phyloP scores from a whole-genome alignment of 441 rosid genomes.

The Viola pubescens region DNA sequence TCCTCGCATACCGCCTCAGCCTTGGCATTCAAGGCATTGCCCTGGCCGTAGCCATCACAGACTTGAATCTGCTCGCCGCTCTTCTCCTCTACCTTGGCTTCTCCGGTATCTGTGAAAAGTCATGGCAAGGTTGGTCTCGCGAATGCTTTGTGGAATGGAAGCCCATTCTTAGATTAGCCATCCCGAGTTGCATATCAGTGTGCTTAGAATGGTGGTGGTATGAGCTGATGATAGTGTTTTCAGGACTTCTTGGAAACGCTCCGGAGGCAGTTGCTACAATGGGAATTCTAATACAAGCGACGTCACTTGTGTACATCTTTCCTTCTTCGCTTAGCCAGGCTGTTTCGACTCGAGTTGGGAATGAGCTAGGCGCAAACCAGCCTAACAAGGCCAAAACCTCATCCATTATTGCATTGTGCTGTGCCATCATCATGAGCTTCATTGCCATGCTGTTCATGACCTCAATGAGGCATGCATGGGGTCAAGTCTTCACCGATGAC shows the following conservation, averaged over 20 bases:
- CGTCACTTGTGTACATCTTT: conserved; percentile 37
- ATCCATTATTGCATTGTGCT: conserved; percentile 43
- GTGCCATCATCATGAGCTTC: conserved; percentile 48
- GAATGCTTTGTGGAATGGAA: conserved; percentile 34
- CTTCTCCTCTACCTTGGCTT: conserved; percentile 42
- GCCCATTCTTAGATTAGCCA: conserved; percentile 30
- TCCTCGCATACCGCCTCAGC: conserved; percentile 42
- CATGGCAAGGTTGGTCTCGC: conserved; percentile 31
- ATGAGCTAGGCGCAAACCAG: conserved; percentile 35
- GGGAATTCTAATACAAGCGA: conserved; percentile 41
- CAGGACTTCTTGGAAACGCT: conserved; percentile 31
- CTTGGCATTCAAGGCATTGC: conserved; percentile 75
- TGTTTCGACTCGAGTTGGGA: conserved; percentile 36
- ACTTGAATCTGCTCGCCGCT: conserved; percentile 40
- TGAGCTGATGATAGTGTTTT: conserved; percentile 39
- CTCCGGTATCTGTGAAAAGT: conserved; percentile 19
- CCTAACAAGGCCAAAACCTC: conserved; percentile 51
- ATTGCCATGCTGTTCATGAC: conserved; percentile 58
- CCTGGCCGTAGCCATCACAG: conserved; percentile 46
- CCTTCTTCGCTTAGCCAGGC: conserved; percentile 36
- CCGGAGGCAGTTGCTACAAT: conserved; percentile 36
- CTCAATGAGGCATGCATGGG: conserved; percentile 59
- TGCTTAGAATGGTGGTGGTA: conserved; percentile 57
- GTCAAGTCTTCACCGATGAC: conserved; percentile 61
- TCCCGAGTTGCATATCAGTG: conserved; percentile 37